A percentile compares a stretch with the other conserved stretches of the same genome.
Conservation (phyloP, 441 rosid genomes). For the Euphorbia corollata region DNA sequence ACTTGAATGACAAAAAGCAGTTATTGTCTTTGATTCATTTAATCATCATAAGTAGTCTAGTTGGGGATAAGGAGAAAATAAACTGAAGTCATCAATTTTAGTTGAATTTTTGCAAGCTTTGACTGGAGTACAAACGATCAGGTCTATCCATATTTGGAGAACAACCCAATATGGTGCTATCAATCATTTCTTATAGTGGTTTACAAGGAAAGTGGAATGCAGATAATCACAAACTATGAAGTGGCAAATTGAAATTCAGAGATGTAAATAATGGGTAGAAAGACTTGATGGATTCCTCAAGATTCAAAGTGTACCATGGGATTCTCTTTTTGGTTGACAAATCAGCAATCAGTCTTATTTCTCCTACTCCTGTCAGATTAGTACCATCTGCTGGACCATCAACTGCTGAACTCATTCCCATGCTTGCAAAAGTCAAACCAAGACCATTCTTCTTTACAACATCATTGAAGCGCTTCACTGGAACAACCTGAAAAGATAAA, state of each 20-base stretch:
- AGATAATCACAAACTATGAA: background rate
- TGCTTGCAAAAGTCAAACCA: conserved; percentile 70
- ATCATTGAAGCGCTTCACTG: conserved; percentile 53
- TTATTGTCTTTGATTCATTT: background rate
- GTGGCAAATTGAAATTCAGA: conserved; percentile 1
- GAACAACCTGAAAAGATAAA: conserved; percentile 58
- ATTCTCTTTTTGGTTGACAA: conserved; percentile 52
- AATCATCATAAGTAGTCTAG: background rate
- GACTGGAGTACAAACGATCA: background rate
- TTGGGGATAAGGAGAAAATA: background rate
- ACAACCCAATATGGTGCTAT: no score
- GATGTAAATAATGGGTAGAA: background rate
- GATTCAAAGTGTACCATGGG: conserved; percentile 55
- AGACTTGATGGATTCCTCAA: background rate
- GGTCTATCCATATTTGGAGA: background rate
- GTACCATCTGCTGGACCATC: conserved; percentile 77
- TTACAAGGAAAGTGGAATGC: background rate
- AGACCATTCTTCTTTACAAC: conserved; percentile 62
- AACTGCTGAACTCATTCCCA: conserved; percentile 68
- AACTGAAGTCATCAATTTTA: background rate
- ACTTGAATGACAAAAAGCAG: background rate
- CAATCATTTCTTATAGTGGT: background rate
- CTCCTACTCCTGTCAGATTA: conserved; percentile 67
- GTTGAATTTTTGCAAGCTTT: background rate
- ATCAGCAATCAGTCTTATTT: conserved; percentile 85